Base-by-base conservation (phyloP, 2,329 filamentous ascomycete genomes). In the Ceratocystis variospora region DNA sequence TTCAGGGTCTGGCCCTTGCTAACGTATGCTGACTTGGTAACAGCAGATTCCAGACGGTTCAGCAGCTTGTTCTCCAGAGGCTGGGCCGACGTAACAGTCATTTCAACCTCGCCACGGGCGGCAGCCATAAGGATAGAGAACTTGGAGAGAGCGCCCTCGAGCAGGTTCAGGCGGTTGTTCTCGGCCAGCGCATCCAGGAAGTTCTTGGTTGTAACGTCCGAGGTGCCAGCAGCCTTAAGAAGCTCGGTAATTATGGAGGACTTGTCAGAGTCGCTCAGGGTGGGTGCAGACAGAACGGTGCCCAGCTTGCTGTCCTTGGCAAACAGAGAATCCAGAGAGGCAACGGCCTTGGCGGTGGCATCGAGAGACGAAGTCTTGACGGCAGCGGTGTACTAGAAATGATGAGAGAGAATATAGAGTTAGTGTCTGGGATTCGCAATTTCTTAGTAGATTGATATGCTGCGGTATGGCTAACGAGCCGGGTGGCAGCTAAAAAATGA, bases 1-100 rank as follows among this genome's bases (percentile, higher is more conserved):
- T 96, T 97, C 78, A 97, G 86, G 83, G 96, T 97, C 87, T 96
- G 92, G 81, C 92, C 92, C 77, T 88, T 84, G 75, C 87, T 87
- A 72, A 92, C 85, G 80, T 91, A 95, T 76, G 87, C 78, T 70
- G 91, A 96, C 84, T 96, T 97, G 79, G 87, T 76, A 73, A 97
- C 86, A 72, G 92, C 91, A 71, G 80, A 79, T 83, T 99, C 92
- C 72, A 99, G 85, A 75, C 94, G 88, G 77, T 77, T 81, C 73
- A 99, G 84, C 70, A 88, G 91, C 83, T 86, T 92, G 81, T 79
- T 84, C 79, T 99, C 94, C 74, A 99, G 86, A 76, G 87, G 82
- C 89, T 94, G 71, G 76, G 94, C 94, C 77, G 88, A 94, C 73
- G 89, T 96, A 73, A 99, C 88, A 70, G 82, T 85, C 79, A 97